Evolutionary conservation across 371 early-diverging fungal species (phyloP).

Genomic region (Mortierella sp.): DNA sequence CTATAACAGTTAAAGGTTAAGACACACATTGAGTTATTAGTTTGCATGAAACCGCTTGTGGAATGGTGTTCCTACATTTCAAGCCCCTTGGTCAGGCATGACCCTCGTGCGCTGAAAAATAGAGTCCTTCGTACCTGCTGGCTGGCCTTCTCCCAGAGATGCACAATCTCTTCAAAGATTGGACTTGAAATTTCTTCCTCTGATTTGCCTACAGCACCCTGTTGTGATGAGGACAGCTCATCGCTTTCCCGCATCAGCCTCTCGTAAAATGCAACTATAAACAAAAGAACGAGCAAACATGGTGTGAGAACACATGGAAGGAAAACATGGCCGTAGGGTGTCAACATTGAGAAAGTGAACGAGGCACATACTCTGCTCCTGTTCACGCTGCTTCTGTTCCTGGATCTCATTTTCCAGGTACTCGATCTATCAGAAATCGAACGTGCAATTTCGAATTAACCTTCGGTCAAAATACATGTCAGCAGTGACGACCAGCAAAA

Average conservation of each 20-base stretch:
- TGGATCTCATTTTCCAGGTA: conserved; percentile 27
- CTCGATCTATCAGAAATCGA: conserved; percentile 16
- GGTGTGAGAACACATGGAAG: background rate
- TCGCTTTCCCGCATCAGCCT: conserved; percentile 30
- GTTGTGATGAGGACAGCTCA: conserved; percentile 14
- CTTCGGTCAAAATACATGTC: background rate
- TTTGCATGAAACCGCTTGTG: no score
- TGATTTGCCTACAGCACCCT: background rate
- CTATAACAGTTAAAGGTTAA: background rate
- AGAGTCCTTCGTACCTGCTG: conserved; percentile 25
- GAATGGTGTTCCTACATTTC: no score
- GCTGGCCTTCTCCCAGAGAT: conserved; percentile 27
- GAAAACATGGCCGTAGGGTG: background rate
- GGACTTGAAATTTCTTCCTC: conserved; percentile 30
- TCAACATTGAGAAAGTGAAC: background rate
- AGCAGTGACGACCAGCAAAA: background rate
- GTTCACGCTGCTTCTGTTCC: conserved; percentile 28
- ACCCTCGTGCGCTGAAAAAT: background rate
- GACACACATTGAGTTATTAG: no score
- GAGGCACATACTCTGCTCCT: conserved; percentile 21
- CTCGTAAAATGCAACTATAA: conserved; percentile 24
- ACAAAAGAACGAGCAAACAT: no score
- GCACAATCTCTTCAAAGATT: conserved; percentile 33
- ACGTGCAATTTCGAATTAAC: background rate
- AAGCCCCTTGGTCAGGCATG: background rate